Evolutionary conservation across 148 eudicot genomes (phyloP).

Genomic region (Diospyros lotus): DNA sequence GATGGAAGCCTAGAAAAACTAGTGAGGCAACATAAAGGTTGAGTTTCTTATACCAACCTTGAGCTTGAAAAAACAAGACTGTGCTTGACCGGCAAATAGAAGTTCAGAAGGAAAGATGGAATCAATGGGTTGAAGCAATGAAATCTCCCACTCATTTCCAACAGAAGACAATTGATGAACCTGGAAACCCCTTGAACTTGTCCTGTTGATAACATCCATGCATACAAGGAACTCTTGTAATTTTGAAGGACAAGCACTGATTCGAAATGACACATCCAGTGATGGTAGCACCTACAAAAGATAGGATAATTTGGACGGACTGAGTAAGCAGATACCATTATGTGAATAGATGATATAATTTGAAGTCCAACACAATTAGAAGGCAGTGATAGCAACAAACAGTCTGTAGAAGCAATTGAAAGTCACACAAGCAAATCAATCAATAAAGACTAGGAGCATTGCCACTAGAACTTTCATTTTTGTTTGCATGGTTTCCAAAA

Average conservation of each 20-base stretch:
- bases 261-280: constrained; percentile 69
- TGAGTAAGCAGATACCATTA: constrained; percentile 7
- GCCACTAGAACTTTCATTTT: not conserved
- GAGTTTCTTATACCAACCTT: constrained; percentile 54
- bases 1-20: not conserved
- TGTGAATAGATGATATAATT: not conserved
- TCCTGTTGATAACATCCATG: constrained; percentile 83
- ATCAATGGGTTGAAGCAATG: constrained; percentile 64
- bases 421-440: constrained; percentile 1
- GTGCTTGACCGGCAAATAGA: constrained; percentile 75
- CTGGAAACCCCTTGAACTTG: constrained; percentile 67
- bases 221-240: constrained; percentile 72
- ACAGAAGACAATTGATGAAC: constrained; percentile 82
- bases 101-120: constrained; percentile 41
- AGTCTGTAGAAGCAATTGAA: not conserved
- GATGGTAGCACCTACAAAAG: constrained; percentile 72
- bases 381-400: not conserved
- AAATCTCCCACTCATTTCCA: constrained; percentile 67
- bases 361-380: not conserved
- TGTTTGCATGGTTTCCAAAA: not conserved
- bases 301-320: not conserved
- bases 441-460: not conserved
- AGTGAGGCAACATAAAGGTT: not conserved
- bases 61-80: constrained; percentile 82
- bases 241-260: constrained; percentile 69